Percentiles rank a stretch among this genome's conserved stretches.
phyloP scores from a whole-genome alignment of 306 rosid genomes.

The Trifolium fragiferum region DNA sequence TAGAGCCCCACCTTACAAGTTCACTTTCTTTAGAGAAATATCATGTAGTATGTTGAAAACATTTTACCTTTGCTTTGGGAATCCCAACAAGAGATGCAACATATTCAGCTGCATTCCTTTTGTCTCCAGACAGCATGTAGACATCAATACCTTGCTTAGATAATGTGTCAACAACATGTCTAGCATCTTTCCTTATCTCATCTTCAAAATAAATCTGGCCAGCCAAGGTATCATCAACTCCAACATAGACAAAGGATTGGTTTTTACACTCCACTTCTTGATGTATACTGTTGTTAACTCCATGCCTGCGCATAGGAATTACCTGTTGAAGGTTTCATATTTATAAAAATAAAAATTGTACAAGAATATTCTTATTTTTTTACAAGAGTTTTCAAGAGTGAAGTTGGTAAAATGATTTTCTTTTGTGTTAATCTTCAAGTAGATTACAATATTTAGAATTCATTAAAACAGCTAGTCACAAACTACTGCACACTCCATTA shows the following conservation, averaged over 20 bases:
- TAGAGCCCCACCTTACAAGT: slow-evolving; percentile 12
- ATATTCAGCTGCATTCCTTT: slow-evolving; percentile 76
- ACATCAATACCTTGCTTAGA: slow-evolving; percentile 71
- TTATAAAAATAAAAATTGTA: neutral
- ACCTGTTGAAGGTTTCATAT: slow-evolving; percentile 29
- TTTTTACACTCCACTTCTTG: slow-evolving; percentile 60
- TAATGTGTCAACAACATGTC: slow-evolving; percentile 65
- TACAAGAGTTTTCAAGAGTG: slow-evolving; percentile 11
- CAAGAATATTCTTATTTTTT: neutral
- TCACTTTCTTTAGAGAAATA: slow-evolving; percentile 26
- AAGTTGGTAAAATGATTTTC: neutral
- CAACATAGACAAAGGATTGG: slow-evolving; percentile 85
- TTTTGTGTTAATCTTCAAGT: neutral
- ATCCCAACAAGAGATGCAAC: slow-evolving; percentile 92
- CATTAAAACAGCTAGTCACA: neutral
- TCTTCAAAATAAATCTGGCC: slow-evolving; percentile 87
- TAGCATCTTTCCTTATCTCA: slow-evolving; percentile 88
- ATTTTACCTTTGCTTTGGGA: slow-evolving; percentile 72
- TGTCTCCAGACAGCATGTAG: slow-evolving; percentile 96
- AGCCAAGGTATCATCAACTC: slow-evolving; percentile 70
- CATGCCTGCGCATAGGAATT: slow-evolving; percentile 63
- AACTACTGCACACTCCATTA: slow-evolving; percentile 4
- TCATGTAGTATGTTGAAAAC: slow-evolving; percentile 16
- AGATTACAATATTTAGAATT: slow-evolving; percentile 1
- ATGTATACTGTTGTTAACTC: slow-evolving; percentile 55